Evolutionary conservation across 2,329 filamentous ascomycete genomes (phyloP).

Genomic region (Rosellinia necatrix): DNA sequence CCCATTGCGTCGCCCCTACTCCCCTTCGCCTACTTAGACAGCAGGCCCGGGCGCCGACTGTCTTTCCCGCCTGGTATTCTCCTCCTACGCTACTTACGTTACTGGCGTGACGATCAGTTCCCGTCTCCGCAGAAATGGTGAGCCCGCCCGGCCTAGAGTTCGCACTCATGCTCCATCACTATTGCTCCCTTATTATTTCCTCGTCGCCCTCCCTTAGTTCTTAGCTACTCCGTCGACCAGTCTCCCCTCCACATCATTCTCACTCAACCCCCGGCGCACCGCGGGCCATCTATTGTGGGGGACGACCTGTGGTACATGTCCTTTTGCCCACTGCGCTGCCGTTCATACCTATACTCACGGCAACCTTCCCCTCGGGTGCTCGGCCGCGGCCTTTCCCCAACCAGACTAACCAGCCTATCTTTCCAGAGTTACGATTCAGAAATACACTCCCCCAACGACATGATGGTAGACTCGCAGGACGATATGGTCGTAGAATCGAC

Average conservation of each 20-base stretch:
- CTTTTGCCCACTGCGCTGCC: background rate
- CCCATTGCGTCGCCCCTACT: background rate
- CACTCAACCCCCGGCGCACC: too few species aligned
- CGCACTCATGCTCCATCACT: slow-evolving; percentile 1
- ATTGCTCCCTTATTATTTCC: slow-evolving; percentile 10
- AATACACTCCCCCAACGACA: slow-evolving; percentile 60
- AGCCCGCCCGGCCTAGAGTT: slow-evolving; percentile 20
- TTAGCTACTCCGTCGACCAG: slow-evolving; percentile 2
- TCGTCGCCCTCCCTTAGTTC: background rate
- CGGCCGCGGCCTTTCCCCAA: background rate
- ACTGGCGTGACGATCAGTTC: background rate
- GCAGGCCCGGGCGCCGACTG: slow-evolving; percentile 1
- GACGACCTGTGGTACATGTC: background rate
- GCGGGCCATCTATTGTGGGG: background rate
- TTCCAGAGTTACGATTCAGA: slow-evolving; percentile 56
- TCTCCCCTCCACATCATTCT: slow-evolving; percentile 1
- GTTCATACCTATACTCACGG: background rate
- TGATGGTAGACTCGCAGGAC: slow-evolving; percentile 61
- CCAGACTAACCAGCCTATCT: slow-evolving; percentile 30
- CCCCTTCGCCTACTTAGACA: background rate
- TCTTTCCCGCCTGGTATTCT: background rate
- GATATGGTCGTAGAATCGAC: slow-evolving; percentile 54
- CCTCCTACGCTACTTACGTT: slow-evolving; percentile 2
- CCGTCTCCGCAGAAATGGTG: slow-evolving; percentile 27
- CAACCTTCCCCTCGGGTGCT: background rate